Evolutionary conservation across 2,329 filamentous ascomycete species (phyloP).

Genomic region (Hymenoscyphus fraxineus): DNA sequence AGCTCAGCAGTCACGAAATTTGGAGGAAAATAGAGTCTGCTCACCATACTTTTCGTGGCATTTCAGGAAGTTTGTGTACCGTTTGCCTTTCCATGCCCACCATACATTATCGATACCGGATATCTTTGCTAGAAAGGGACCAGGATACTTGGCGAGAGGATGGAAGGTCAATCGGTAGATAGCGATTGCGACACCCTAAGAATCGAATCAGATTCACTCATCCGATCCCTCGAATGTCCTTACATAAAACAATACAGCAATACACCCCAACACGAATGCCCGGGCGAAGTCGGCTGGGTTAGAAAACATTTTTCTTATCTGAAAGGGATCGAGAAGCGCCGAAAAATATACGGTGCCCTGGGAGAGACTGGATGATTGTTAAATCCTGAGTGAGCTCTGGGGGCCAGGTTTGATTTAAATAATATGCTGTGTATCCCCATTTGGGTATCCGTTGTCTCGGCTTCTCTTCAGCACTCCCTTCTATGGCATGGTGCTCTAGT

Average conservation of each 20-base stretch:
- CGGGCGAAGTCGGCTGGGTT: neutral
- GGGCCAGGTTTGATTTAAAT: no score
- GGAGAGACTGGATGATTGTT: no score
- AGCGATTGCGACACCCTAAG: neutral
- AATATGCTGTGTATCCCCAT: no score
- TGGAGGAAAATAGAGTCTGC: neutral
- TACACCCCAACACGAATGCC: neutral
- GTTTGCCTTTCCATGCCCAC: conserved; percentile 57
- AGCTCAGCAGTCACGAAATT: neutral
- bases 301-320: no score
- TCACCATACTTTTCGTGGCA: conserved; percentile 47
- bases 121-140: conserved; percentile 60
- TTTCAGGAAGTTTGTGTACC: conserved; percentile 62
- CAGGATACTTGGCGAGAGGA: conserved; percentile 53
- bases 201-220: neutral
- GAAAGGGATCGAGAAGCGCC: neutral
- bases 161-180: conserved; percentile 23
- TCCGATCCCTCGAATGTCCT: neutral
- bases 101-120: conserved; percentile 66
- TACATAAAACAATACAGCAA: neutral
- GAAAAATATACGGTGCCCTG: no score
- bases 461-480: no score
- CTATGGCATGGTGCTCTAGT: no score
- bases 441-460: no score
- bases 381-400: no score